A percentile compares a stretch with the other conserved stretches of the same genome.
These are phyloP conservation scores for Gonapodya sp. DNA, from an alignment of 192 early-diverging fungal species.

Conservation along the genomic window DNA sequence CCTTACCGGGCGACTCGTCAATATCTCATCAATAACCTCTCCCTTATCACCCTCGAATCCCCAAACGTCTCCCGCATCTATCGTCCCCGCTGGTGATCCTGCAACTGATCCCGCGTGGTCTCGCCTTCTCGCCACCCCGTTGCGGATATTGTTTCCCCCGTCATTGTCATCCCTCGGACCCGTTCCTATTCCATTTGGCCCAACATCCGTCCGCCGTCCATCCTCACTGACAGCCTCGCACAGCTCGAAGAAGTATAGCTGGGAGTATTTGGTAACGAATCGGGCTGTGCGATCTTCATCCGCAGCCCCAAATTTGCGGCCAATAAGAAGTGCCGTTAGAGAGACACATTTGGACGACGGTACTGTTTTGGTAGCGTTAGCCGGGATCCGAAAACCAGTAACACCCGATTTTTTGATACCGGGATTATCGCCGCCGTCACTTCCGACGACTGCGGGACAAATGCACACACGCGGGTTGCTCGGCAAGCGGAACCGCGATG, in stretches of 20 bases:
- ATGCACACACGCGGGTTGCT: no score
- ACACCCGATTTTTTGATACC: background rate
- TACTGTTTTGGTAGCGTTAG: background rate
- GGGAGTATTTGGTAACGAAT: background rate
- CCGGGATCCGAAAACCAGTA: background rate
- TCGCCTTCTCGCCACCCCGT: background rate
- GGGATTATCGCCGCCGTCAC: background rate
- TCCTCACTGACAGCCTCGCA: no score
- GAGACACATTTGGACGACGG: background rate
- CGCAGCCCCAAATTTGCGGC: background rate
- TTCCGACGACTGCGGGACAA: background rate
- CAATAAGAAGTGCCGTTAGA: background rate
- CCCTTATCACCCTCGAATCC: no score
- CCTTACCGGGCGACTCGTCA: background rate
- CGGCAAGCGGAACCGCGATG: background rate
- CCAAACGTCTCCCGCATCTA: background rate
- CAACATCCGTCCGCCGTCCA: background rate
- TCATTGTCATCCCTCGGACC: background rate
- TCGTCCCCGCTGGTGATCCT: background rate
- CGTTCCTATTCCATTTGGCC: background rate
- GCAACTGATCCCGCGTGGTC: background rate
- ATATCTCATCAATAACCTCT: no score
- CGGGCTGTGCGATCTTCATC: background rate
- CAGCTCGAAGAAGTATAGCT: background rate
- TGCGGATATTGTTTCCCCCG: background rate